Base-by-base conservation (phyloP, 371 early-diverging fungal genomes). In the Saksenaea vasiformis region DNA sequence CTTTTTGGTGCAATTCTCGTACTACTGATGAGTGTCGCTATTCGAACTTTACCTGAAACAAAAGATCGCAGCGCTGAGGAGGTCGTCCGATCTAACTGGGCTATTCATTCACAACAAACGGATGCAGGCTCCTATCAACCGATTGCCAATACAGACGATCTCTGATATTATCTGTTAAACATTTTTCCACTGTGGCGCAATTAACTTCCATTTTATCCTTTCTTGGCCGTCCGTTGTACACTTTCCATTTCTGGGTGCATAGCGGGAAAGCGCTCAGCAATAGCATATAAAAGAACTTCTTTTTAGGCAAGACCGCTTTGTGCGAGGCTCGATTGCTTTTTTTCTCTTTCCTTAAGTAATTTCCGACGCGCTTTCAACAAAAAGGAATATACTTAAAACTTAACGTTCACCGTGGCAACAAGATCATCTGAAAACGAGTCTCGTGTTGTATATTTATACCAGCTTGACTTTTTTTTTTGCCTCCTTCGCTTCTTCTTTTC, bases 11-110 rank as follows among this genome's bases (percentile, higher is more conserved):
- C 54, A 2, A 57, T 82, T 31, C 68, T 92, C 8, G 67, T 79
- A 0, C 68, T 68, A 2, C 55, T 86, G 17, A 53, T 69, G 1
- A 66, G 67, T 26, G 74, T 90, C 5, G 90, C 89, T 15, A 77
- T 83, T 34, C 57, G 65, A 26, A 78, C 85, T 28, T 70, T 95
- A 2, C 95, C 95, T 0, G 97, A 96, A 76, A 96, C 97, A 15
- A 90, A 89, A 65, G 93, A 92, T 14, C 65, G 74, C 38, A 74
- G 75, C 58, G 73, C 72, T n/a, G 83, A 82, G 11, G 77, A 82
- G 39, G 75, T 82, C 1, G 70, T 82, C 36, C 74, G 75, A 38
- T 79, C 79, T 9, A 67, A 70, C 0, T 82, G 76, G 68, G 68
- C 78, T 7, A 61, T 78, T 28, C 61, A 74, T 51, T 61, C 70